Percentiles rank a stretch among this genome's conserved stretches.
Evolutionary conservation across 2,329 filamentous ascomycete species (phyloP).

Genomic region (Xylaria sp.): DNA sequence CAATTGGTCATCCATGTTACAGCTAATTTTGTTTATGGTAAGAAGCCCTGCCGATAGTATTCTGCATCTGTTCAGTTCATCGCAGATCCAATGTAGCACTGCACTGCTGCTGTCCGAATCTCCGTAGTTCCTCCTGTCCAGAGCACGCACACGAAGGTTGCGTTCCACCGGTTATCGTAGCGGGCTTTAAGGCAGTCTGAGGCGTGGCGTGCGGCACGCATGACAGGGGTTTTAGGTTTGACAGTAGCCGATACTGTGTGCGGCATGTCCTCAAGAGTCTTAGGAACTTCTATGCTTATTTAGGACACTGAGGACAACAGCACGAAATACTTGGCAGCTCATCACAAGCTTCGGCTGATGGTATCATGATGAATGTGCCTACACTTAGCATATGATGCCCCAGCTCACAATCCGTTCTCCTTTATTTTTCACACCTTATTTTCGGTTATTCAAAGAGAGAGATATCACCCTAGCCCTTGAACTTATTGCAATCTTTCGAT

Average conservation of each 20-base stretch:
- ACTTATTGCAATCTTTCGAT: not conserved
- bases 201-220: conserved; percentile 11
- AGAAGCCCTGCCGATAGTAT: conserved; percentile 26
- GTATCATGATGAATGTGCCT: not conserved
- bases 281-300: conserved; percentile 18
- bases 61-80: conserved; percentile 25
- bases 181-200: conserved; percentile 25
- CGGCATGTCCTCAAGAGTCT: conserved; percentile 13
- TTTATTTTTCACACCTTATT: not conserved
- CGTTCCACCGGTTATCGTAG: conserved; percentile 27
- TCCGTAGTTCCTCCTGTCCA: conserved; percentile 10
- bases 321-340: not conserved
- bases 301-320: not conserved
- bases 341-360: conserved; percentile 21
- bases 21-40: conserved; percentile 1
- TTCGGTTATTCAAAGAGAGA: not conserved
- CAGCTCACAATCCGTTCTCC: not conserved
- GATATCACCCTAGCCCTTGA: not conserved
- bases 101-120: conserved; percentile 6
- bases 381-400: conserved; percentile 17
- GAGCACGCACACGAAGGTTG: not conserved
- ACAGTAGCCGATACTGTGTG: conserved; percentile 33
- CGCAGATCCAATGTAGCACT: conserved; percentile 9
- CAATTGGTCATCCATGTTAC: not conserved
- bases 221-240: conserved; percentile 11